phyloP scores from a whole-genome alignment of 192 early-diverging fungal species.

The Paraglomus brasilianum region DNA sequence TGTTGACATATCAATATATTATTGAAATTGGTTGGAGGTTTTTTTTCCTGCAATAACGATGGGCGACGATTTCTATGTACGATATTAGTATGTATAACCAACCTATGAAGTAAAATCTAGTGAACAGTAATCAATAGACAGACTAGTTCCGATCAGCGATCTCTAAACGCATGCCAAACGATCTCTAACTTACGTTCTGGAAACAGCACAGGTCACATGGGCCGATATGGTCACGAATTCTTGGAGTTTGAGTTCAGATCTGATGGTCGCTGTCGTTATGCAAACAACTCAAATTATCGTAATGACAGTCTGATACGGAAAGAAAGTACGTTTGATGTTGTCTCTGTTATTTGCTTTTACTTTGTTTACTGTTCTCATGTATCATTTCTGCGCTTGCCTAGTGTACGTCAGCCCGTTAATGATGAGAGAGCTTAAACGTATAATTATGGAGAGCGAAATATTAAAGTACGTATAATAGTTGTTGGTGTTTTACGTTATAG shows the following conservation, averaged over 20 bases:
- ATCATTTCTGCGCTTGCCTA: conserved; percentile 25
- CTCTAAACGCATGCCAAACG: neutral
- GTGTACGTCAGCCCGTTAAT: conserved; percentile 77
- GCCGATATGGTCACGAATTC: conserved; percentile 98
- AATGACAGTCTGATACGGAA: conserved; percentile 96
- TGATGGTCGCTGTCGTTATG: conserved; percentile 88
- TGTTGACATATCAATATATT: too few relatives aligned
- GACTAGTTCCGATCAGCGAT: conserved; percentile 5
- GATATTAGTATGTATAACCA: conserved; percentile 44
- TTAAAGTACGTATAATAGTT: conserved; percentile 61
- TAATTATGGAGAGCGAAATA: conserved; percentile 86
- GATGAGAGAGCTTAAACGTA: conserved; percentile 84
- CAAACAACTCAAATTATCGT: conserved; percentile 98
- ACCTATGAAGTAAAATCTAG: neutral
- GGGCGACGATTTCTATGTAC: conserved; percentile 48
- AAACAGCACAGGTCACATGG: conserved; percentile 81
- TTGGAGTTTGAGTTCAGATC: conserved; percentile 93
- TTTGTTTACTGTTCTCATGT: neutral
- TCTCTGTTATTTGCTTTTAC: neutral
- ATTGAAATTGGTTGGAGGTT: too few relatives aligned
- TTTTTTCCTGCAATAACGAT: conserved; percentile 27
- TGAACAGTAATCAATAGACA: too few relatives aligned
- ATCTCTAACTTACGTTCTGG: neutral
- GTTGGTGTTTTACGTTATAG: too few relatives aligned
- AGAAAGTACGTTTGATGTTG: conserved; percentile 55